Conservation (phyloP, 208 protist species). For the Acanthamoeba healyi region DNA sequence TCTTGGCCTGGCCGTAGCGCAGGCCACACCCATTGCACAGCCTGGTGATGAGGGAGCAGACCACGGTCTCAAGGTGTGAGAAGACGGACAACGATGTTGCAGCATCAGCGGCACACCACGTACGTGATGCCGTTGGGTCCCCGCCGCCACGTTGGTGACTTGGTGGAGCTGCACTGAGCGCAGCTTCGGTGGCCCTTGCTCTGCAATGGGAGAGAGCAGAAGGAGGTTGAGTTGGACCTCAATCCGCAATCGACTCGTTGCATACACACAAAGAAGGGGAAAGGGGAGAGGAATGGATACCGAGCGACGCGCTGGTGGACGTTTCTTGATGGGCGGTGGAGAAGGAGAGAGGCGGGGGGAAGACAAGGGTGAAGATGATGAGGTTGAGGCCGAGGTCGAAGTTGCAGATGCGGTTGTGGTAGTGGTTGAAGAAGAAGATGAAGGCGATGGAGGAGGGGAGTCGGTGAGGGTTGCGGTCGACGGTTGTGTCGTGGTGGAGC, state of each 20-base stretch:
- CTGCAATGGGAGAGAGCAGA: neutral
- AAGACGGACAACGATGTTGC: too few species aligned
- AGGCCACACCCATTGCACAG: conserved; percentile 37
- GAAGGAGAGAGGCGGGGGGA: too few species aligned
- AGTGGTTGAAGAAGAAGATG: neutral
- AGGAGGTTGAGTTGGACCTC: neutral
- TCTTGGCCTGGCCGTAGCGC: conserved; percentile 40
- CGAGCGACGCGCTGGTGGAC: neutral
- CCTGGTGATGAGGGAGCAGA: neutral
- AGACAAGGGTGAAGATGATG: too few species aligned
- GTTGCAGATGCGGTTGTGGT: too few species aligned
- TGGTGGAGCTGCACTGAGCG: neutral
- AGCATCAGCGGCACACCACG: too few species aligned
- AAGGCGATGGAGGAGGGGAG: neutral
- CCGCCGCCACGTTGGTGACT: conserved; percentile 5
- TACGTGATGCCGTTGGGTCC: conserved; percentile 7
- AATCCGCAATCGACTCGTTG: neutral
- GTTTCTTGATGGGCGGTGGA: neutral
- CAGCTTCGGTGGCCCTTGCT: neutral
- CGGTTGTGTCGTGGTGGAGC: too few species aligned
- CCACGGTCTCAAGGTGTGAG: too few species aligned
- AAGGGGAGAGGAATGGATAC: neutral
- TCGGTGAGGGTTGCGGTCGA: too few species aligned
- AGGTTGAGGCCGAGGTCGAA: too few species aligned
- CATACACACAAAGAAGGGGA: too few species aligned